Percentiles rank a stretch among this genome's conserved stretches.
Evolutionary conservation across 306 rosid species (phyloP).

Genomic region (Casuarina cunninghamiana): DNA sequence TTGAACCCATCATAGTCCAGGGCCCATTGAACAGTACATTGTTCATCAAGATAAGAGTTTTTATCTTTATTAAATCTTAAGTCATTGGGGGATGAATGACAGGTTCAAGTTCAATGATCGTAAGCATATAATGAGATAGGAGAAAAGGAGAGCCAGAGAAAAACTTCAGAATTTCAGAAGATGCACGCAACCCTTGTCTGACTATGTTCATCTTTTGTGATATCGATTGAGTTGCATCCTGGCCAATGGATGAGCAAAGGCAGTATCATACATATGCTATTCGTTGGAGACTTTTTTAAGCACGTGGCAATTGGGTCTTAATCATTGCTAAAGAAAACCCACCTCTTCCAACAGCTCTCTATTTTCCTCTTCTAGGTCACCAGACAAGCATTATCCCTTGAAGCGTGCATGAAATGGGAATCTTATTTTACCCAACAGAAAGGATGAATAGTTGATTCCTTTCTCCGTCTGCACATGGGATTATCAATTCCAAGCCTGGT

Average conservation of each 20-base stretch:
- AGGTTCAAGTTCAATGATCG: background rate
- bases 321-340: background rate
- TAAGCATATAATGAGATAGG: background rate
- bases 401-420: conserved; percentile 6
- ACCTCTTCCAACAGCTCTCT: background rate
- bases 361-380: background rate
- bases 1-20: too few species aligned
- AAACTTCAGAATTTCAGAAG: background rate
- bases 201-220: background rate
- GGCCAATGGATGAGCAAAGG: background rate
- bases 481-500: conserved; percentile 1
- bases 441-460: background rate
- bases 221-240: background rate
- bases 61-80: background rate
- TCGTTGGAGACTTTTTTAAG: background rate
- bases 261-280: background rate
- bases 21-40: background rate
- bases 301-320: conserved; percentile 1
- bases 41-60: background rate
- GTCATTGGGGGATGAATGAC: background rate
- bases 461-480: conserved; percentile 4
- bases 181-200: background rate
- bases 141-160: background rate
- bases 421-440: conserved; percentile 20
- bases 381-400: background rate